Evolutionary conservation across 192 early-diverging fungal species (phyloP), one percentile per base, ranked within the genome.

Genomic region (Podila epicladia): DNA sequence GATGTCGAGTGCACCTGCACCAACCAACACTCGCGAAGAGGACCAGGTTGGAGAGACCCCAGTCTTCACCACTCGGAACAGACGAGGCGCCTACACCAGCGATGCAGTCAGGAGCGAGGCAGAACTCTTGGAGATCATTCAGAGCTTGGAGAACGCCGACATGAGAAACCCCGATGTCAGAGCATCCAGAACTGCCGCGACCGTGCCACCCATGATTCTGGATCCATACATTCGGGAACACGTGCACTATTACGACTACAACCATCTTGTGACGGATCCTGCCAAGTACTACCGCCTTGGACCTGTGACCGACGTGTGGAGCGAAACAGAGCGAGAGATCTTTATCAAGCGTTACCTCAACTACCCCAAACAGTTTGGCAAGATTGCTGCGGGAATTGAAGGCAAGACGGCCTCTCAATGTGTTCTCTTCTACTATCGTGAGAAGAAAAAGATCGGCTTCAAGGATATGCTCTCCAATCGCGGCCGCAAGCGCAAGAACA

Each of bases 81-180:
- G 67, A 55, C 79, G 85, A 24, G 83, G 84, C 20, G 64, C 83
- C 9, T 93, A 88, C 57, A 89, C 88, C 0, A 91, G 89, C 13
- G 94, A 95, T 59, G 89, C 90, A 12, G 94, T 92, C 50, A 84
- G 92, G 49, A 91, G 89, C n/a, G 94, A 95, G 38, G 94, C 94
- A 7, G 94, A 94, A 80, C 72, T 95, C 32, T 67, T 91, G 33
- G 92, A 91, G 65, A 93, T 95, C 50, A 93, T 94, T 67, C 89
- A 91, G 74, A 85, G 86, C 12, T 57, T 94, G 48, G 90, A 93
- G 72, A 85, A 89, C 65, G 91, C 89, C 19, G 92, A 93, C 68
- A 89, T 90, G 85, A 85, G 87, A 13, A 93, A 93, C 62, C 92
- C 91, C 13, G 93, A 92, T 62, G 61, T 90, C 19, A 91, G 91